phyloP scores from a whole-genome alignment of 441 rosid species.

The Isatis lusitanica region DNA sequence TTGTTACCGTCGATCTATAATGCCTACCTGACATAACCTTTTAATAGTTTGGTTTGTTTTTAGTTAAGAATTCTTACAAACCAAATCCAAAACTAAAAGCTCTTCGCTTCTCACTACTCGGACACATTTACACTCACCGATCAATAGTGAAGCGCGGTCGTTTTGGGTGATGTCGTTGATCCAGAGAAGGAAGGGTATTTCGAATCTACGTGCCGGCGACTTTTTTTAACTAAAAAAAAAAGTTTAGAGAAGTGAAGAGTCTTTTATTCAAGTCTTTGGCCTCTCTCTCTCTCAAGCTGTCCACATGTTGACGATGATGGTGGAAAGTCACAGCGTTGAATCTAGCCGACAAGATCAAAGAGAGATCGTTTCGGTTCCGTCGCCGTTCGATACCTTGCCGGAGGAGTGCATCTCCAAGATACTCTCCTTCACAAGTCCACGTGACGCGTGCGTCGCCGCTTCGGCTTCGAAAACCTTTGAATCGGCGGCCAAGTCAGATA shows the following conservation, averaged over 20 bases:
- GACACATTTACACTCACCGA: neutral
- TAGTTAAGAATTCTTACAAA: neutral
- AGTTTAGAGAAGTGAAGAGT: neutral
- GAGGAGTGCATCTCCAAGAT: neutral
- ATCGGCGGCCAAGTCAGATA: neutral
- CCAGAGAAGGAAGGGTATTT: neutral
- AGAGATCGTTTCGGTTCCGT: neutral
- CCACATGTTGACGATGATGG: neutral
- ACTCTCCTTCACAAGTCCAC: neutral
- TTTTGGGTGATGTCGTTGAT: neutral
- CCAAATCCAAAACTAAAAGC: conserved; percentile 2
- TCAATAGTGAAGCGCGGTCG: neutral
- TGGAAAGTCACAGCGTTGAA: neutral
- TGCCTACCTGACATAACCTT: conserved; percentile 30
- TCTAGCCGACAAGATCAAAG: neutral
- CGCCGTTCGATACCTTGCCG: neutral
- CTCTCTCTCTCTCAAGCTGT: neutral
- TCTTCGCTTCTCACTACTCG: neutral
- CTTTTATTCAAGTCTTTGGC: neutral
- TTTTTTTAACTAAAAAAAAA: neutral
- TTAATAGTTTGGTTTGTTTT: neutral
- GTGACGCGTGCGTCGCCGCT: neutral
- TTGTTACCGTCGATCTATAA: conserved; percentile 24
- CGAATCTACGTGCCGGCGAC: neutral
- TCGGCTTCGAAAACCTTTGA: neutral